phyloP scores from a whole-genome alignment of 1,284 basidiomycete species.

The Takashimella koratensis region DNA sequence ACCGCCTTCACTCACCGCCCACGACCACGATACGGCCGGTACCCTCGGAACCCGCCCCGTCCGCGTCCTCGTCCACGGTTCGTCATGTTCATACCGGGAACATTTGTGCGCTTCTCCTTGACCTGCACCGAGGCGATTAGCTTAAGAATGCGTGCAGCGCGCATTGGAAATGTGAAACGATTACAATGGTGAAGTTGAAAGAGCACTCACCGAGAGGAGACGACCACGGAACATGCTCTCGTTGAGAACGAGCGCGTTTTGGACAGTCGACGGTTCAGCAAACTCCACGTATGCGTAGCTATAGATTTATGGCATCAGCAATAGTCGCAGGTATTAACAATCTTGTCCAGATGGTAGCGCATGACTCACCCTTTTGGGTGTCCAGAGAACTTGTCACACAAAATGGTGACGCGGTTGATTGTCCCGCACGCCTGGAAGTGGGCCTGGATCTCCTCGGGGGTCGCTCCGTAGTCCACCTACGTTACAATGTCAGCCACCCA shows the following conservation, averaged over 20 bases:
- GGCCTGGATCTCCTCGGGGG: constrained; percentile 96
- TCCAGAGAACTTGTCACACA: constrained; percentile 99
- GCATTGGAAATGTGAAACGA: background rate
- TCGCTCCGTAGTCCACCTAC: constrained; percentile 95
- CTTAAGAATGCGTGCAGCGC: constrained; percentile 1
- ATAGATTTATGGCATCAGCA: constrained; percentile 2
- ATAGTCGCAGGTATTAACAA: too few species aligned
- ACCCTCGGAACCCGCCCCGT: constrained; percentile 57
- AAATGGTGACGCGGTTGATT: constrained; percentile 97
- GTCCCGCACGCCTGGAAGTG: constrained; percentile 98
- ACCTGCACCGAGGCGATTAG: constrained; percentile 57
- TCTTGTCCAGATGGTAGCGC: too few species aligned
- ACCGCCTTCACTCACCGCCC: constrained; percentile 61
- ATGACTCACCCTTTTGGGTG: constrained; percentile 90
- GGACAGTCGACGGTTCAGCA: constrained; percentile 86
- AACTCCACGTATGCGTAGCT: constrained; percentile 99
- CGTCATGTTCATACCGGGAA: constrained; percentile 70
- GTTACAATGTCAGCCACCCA: background rate
- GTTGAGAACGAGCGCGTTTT: constrained; percentile 90
- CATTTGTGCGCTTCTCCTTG: constrained; percentile 85
- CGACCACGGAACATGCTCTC: constrained; percentile 92
- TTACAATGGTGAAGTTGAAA: constrained; percentile 5
- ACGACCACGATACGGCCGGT: constrained; percentile 70
- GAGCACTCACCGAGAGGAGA: constrained; percentile 72
- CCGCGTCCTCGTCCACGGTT: constrained; percentile 66